Base-by-base conservation (phyloP, 2,329 filamentous ascomycete species). In the Nannizzia gypsea region DNA sequence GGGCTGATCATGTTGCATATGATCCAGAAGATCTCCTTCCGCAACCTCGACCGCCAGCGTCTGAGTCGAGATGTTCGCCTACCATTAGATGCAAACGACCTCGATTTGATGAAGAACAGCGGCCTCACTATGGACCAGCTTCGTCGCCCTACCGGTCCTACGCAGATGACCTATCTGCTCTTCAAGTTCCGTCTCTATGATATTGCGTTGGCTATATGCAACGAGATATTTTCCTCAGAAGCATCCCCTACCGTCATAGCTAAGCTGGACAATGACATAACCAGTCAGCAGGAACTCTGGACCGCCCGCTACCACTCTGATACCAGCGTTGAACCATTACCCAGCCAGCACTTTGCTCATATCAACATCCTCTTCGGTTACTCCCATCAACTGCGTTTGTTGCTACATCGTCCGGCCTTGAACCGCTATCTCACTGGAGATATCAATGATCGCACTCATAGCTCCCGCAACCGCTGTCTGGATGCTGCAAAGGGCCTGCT, bases 111-210 rank as follows among this genome's bases (percentile, higher is more conserved):
- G 6, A 69, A 68, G 1, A 64, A 65, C 3, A 64, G 64, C 3
- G 48, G 61, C 24, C 64, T 67, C 0, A 64, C 67, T 24, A 59
- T 63, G 24, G 50, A 54, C 50, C 50, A 54, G 50, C 50, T 54
- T 15, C 50, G 50, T 15, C 50, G 17, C 17, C 54, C 63, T 1
- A 58, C 60, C 4, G 65, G 67, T 3, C 72, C 73, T 40, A 75
- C 72, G 1, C 72, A 76, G 64, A 75, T 74, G 72, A 72, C 73
- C 17, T 75, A 73, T 60, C 68, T 76, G 3, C 70, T 75, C 4
- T 63, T 73, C 22, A 72, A 71, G 56, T 71, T 69, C 60, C 71
- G 70, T 15, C 67, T 75, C 1, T 69, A 73, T 62, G 67, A 69
- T 40, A 65, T 75, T 48, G 69, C 71, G 8, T 67, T 67, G n/a